Evolutionary conservation across 2,329 filamentous ascomycete species (phyloP).

Genomic region (Fusarium sp.): DNA sequence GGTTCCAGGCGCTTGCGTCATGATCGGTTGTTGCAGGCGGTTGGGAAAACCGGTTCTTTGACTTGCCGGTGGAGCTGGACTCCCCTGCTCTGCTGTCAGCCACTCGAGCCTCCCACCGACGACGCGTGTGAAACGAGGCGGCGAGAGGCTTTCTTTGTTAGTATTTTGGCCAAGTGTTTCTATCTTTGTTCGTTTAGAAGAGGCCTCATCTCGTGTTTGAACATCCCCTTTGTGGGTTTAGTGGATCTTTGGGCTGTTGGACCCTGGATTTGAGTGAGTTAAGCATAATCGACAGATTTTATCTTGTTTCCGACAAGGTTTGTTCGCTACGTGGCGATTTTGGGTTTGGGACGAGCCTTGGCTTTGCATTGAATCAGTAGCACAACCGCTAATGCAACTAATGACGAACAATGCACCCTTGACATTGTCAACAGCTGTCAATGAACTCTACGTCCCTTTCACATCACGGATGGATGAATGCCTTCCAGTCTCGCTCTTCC

Average conservation of each 20-base stretch:
- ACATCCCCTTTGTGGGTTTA: neutral
- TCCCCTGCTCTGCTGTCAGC: conserved; percentile 25
- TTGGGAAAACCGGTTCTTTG: conserved; percentile 33
- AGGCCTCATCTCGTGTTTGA: conserved; percentile 30
- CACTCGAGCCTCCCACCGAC: conserved; percentile 20
- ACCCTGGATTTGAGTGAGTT: conserved; percentile 24
- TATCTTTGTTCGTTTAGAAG: conserved; percentile 26
- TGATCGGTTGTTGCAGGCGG: conserved; percentile 8
- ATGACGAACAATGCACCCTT: neutral
- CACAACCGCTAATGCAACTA: neutral
- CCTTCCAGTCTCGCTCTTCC: neutral
- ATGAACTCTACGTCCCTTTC: neutral
- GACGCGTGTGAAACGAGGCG: conserved; percentile 29
- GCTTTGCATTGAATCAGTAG: neutral
- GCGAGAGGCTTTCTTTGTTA: neutral
- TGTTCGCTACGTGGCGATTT: neutral
- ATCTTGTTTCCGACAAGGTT: neutral
- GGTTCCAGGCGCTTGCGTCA: conserved; percentile 31
- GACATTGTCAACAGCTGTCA: neutral
- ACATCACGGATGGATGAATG: neutral
- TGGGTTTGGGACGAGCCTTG: neutral
- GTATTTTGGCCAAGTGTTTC: neutral
- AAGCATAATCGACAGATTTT: neutral
- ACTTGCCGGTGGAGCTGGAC: conserved; percentile 7
- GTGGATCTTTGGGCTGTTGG: conserved; percentile 1